These are phyloP conservation scores for Arxiozyma bovina DNA, from an alignment of 1,139 yeast genomes.

Conservation along the genomic window DNA sequence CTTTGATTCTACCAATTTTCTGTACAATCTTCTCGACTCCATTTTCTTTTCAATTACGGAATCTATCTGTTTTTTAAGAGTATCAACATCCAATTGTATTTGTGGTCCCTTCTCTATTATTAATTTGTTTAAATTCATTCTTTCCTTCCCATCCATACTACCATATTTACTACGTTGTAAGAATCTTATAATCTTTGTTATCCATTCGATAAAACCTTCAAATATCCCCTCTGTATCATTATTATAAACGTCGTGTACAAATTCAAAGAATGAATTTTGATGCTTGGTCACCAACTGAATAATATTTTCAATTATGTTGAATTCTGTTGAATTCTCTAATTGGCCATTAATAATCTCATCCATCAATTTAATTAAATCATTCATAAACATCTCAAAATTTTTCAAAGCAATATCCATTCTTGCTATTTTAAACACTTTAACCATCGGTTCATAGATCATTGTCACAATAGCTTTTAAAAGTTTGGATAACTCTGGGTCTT, in stretches of 20 bases:
- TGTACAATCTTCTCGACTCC: slow-evolving; percentile 34
- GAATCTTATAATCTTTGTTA: slow-evolving; percentile 50
- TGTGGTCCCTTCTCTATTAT: slow-evolving; percentile 9
- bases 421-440: slow-evolving; percentile 65
- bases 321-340: slow-evolving; percentile 33
- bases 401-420: slow-evolving; percentile 67
- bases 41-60: slow-evolving; percentile 38
- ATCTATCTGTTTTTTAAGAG: slow-evolving; percentile 38
- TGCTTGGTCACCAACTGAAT: slow-evolving; percentile 60
- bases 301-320: slow-evolving; percentile 54
- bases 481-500: slow-evolving; percentile 67
- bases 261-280: slow-evolving; percentile 59
- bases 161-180: slow-evolving; percentile 47
- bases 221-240: slow-evolving; percentile 69
- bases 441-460: slow-evolving; percentile 77
- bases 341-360: slow-evolving; percentile 38
- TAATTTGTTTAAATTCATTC: slow-evolving; percentile 36
- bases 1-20: slow-evolving; percentile 27
- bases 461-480: slow-evolving; percentile 65
- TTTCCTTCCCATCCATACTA: slow-evolving; percentile 6
- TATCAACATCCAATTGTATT: slow-evolving; percentile 17
- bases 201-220: slow-evolving; percentile 64
- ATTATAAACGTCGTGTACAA: slow-evolving; percentile 65
- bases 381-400: slow-evolving; percentile 63
- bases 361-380: slow-evolving; percentile 52